These are phyloP conservation scores for Rhodotorula toruloides DNA, from an alignment of 768 basidiomycete genomes.

Conservation along the genomic window DNA sequence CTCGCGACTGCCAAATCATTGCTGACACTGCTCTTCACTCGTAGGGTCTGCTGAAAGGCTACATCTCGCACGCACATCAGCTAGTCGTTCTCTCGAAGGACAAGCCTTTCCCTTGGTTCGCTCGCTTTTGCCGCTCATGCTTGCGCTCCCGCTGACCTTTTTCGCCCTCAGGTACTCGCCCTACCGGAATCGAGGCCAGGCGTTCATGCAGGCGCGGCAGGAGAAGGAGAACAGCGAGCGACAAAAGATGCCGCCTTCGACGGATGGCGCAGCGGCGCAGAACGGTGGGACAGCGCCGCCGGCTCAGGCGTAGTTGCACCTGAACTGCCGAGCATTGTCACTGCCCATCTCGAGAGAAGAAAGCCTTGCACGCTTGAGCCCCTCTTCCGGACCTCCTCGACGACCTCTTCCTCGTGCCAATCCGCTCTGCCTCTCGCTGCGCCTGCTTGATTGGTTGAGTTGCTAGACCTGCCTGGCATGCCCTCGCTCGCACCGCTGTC, in stretches of 20 bases:
- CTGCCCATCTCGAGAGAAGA: no score
- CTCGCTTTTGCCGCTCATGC: background rate
- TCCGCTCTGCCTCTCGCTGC: background rate
- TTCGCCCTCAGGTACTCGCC: background rate
- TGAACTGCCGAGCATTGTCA: no score
- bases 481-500: background rate
- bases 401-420: no score
- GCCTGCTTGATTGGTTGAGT: no score
- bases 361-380: no score
- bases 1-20: background rate
- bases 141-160: background rate
- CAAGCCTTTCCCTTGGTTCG: constrained; percentile 46
- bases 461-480: no score
- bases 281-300: background rate
- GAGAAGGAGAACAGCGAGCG: background rate
- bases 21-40: no score
- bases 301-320: no score
- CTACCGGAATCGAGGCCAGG: background rate
- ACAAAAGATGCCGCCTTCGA: background rate
- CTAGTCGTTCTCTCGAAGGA: constrained; percentile 84
- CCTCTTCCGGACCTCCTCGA: no score
- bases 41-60: constrained; percentile 78
- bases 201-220: background rate
- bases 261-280: background rate
- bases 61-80: constrained; percentile 92